These are phyloP conservation scores for Candida michaelii DNA, from an alignment of 805 yeast genomes.

Conservation along the genomic window DNA sequence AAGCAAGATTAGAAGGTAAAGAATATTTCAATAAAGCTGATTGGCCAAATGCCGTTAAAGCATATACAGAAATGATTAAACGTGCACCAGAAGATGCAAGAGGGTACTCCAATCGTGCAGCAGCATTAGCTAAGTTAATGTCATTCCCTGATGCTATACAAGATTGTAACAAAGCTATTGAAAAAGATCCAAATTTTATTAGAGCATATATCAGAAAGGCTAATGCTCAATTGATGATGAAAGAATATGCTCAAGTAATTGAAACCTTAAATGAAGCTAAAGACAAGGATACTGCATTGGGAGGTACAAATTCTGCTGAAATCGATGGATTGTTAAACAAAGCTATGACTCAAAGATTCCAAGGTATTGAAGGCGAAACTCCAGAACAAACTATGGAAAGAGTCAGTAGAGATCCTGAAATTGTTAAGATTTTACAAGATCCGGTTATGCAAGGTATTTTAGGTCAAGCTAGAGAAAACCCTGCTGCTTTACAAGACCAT, in stretches of 20 bases:
- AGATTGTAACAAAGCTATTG: slow-evolving; percentile 89
- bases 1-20: slow-evolving; percentile 91
- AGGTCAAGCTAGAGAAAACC: slow-evolving; percentile 90
- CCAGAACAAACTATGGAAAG: slow-evolving; percentile 93
- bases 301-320: slow-evolving; percentile 64
- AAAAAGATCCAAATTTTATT: slow-evolving; percentile 81
- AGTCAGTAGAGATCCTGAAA: slow-evolving; percentile 91
- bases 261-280: slow-evolving; percentile 82
- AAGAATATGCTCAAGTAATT: slow-evolving; percentile 77
- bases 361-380: slow-evolving; percentile 81
- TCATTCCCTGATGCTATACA: slow-evolving; percentile 95
- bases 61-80: slow-evolving; percentile 93
- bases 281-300: slow-evolving; percentile 64
- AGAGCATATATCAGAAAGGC: slow-evolving; percentile 98
- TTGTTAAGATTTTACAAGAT: slow-evolving; percentile 82
- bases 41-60: slow-evolving; percentile 95
- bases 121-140: slow-evolving; percentile 90
- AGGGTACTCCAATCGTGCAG: slow-evolving; percentile 98
- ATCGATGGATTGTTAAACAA: slow-evolving; percentile 79
- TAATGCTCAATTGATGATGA: slow-evolving; percentile 85
- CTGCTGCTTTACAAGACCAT: slow-evolving; percentile 96
- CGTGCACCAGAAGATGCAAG: slow-evolving; percentile 97
- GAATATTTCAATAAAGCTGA: slow-evolving; percentile 85
- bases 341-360: slow-evolving; percentile 79
- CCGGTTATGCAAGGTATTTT: slow-evolving; percentile 96